Base-by-base conservation (phyloP, 306 rosid genomes). In the Acacia acuminata region DNA sequence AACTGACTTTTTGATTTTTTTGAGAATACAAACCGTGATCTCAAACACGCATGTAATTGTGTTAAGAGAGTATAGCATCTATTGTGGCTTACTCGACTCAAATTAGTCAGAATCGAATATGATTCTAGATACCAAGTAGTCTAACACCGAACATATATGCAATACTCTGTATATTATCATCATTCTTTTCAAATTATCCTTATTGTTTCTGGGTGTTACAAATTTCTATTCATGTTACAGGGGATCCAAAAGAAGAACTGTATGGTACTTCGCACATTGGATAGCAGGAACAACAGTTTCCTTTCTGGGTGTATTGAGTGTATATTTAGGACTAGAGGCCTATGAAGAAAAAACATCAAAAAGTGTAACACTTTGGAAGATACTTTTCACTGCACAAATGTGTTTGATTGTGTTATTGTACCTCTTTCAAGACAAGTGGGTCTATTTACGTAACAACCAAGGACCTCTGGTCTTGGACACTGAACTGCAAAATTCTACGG, bases 401-500 rank as follows among this genome's bases (percentile, higher is more conserved):
- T 75, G 88, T 77, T 79, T 88, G 61, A 30, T 93, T 70, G 86
- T 89, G 51, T 84, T 94, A 74, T 78, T 89, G 84, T 94, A 94
- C 88, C 97, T 94, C n/a, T 84, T 93, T 63, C 98, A 94, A 91
- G 97, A 94, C 84, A 94, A 91, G 84, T 90, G 95, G 97, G 76
- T 61, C 56, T 88, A 93, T 80, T 93, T 91, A 48, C 86, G 88
- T 51, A 90, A 84, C 45, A 90, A 85, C 24, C 93, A 90, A 88
- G 88, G 93, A 79, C 88, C 7, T 38, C 42, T 86, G 61, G 75
- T 40, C 84, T 84, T 91, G 85, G 90, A 85, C 53, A 78, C 51
- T 65, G 91, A 88, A 51, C 81, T 76, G 20, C 25, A 65, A 56
- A 71, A 64, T 56, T 77, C 81, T 7, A 82, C 53, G 70, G 71